Evolutionary conservation across 1,284 basidiomycete species (phyloP).

Genomic region (Cryptococcus sp.): DNA sequence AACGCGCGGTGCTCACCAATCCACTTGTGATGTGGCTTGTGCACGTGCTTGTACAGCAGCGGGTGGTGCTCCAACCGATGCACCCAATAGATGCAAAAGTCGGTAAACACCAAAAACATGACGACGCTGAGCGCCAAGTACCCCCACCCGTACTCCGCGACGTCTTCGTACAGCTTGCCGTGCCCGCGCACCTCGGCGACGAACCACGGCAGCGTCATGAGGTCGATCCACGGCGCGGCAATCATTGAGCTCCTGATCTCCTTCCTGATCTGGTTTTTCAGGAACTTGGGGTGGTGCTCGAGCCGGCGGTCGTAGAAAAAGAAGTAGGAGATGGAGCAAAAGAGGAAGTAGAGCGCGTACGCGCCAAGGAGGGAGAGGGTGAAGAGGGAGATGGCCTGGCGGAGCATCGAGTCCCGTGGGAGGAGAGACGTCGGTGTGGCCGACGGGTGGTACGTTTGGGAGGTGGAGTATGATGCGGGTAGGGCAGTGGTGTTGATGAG

Average conservation of each 20-base stretch:
- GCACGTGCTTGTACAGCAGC: conserved; percentile 78
- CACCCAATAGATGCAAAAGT: conserved; percentile 89
- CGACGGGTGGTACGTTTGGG: conserved; percentile 22
- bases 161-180: conserved; percentile 71
- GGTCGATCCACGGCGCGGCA: conserved; percentile 74
- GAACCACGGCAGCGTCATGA: conserved; percentile 92
- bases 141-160: conserved; percentile 58
- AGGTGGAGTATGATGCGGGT: conserved; percentile 25
- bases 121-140: conserved; percentile 46
- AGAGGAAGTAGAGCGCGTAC: conserved; percentile 76
- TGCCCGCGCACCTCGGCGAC: conserved; percentile 85
- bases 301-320: conserved; percentile 94
- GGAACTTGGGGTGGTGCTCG: conserved; percentile 91
- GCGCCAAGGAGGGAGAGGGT: conserved; percentile 77
- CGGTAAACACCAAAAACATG: conserved; percentile 86
- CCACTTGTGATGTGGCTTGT: conserved; percentile 99
- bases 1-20: conserved; percentile 62
- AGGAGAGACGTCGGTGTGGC: conserved; percentile 19
- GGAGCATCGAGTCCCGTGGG: conserved; percentile 68
- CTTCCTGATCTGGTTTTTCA: conserved; percentile 73
- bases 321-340: conserved; percentile 77
- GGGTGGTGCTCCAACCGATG: conserved; percentile 91
- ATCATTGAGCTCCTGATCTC: conserved; percentile 76
- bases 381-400: conserved; percentile 74
- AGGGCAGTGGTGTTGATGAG: conserved; percentile 33